Conservation (phyloP, 1,284 basidiomycete species). For the Cerioporus squamosus region DNA sequence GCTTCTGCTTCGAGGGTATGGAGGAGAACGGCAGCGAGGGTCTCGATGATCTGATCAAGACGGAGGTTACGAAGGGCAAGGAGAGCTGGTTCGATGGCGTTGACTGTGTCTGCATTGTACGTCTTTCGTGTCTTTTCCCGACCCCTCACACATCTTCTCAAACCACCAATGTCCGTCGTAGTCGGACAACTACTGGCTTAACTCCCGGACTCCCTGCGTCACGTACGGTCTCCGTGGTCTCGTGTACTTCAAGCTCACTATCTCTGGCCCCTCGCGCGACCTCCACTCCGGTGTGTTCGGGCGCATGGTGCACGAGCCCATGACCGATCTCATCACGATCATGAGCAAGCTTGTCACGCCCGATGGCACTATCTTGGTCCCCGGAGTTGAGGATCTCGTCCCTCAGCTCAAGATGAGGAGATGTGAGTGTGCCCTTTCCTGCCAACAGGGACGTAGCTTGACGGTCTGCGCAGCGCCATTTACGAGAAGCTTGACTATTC, state of each 20-base stretch:
- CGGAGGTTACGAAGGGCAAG: slow-evolving; percentile 73
- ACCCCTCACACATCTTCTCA: background rate
- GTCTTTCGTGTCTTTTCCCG: slow-evolving; percentile 34
- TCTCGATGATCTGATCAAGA: slow-evolving; percentile 87
- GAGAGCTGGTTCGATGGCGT: slow-evolving; percentile 86
- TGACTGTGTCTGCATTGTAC: slow-evolving; percentile 94
- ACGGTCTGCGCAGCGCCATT: slow-evolving; percentile 45
- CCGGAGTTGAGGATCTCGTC: slow-evolving; percentile 92
- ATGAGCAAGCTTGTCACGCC: slow-evolving; percentile 90
- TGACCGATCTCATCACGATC: slow-evolving; percentile 79
- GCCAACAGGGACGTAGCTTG: background rate
- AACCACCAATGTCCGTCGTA: slow-evolving; percentile 29
- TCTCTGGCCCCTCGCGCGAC: slow-evolving; percentile 88
- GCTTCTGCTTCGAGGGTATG: slow-evolving; percentile 98
- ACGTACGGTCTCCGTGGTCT: slow-evolving; percentile 89
- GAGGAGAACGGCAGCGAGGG: slow-evolving; percentile 96
- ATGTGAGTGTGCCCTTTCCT: slow-evolving; percentile 45
- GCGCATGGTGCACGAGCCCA: slow-evolving; percentile 87
- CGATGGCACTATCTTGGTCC: slow-evolving; percentile 86
- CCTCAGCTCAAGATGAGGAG: slow-evolving; percentile 79
- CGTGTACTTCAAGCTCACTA: slow-evolving; percentile 85
- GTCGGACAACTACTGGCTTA: slow-evolving; percentile 91
- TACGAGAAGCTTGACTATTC: slow-evolving; percentile 83
- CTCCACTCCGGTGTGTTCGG: slow-evolving; percentile 94
- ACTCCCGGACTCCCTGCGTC: slow-evolving; percentile 75